Evolutionary conservation across 2,329 filamentous ascomycete genomes (phyloP).

Genomic region (Colletotrichum chlorophyti): DNA sequence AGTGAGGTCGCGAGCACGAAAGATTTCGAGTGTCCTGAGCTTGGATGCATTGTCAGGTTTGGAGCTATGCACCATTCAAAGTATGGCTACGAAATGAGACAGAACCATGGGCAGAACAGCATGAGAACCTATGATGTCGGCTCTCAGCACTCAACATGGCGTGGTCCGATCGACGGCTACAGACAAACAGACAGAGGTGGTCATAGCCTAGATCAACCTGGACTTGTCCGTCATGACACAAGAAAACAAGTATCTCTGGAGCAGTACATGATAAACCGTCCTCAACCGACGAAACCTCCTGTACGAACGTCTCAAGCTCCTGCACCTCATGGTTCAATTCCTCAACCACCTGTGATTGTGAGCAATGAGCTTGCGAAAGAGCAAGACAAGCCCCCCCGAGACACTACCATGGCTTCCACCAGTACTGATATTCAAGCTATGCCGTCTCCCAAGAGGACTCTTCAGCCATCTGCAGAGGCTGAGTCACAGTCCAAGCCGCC

Average conservation of each 20-base stretch:
- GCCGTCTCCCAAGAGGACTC: not conserved
- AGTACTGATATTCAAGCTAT: not conserved
- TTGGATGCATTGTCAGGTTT: not conserved
- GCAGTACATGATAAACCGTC: not conserved
- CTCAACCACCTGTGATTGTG: too few species aligned
- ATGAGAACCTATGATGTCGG: not conserved
- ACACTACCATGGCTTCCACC: not conserved
- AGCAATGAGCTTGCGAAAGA: not conserved
- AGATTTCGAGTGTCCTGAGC: not conserved
- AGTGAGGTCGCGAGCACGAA: not conserved
- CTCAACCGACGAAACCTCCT: not conserved
- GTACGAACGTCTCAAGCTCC: not conserved
- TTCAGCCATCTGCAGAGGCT: not conserved
- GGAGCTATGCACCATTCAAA: not conserved
- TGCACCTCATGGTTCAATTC: not conserved
- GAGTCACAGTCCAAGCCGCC: constrained; percentile 37
- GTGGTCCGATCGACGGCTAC: not conserved
- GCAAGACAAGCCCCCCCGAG: not conserved
- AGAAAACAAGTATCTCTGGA: not conserved
- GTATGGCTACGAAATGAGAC: not conserved
- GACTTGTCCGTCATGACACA: not conserved
- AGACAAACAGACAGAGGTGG: too few species aligned
- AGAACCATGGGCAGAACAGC: not conserved
- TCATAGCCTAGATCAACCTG: too few species aligned
- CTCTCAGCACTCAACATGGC: not conserved